These are phyloP conservation scores for Clonostachys sp. DNA, from an alignment of 2,329 filamentous ascomycete species.

Conservation along the genomic window DNA sequence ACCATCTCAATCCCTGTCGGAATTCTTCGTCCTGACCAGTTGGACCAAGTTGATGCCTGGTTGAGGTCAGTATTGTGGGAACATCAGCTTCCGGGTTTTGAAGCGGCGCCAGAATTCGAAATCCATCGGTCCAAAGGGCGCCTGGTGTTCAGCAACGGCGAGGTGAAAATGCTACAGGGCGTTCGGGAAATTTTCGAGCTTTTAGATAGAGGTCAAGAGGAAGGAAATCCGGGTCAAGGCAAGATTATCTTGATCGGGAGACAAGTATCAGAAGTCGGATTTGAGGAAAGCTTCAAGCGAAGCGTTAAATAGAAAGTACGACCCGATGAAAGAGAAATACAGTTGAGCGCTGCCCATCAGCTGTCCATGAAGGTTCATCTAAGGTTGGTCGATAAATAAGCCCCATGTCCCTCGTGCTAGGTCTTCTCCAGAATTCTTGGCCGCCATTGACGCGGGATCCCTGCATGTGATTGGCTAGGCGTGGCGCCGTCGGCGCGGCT, in stretches of 20 bases:
- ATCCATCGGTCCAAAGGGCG: constrained; percentile 87
- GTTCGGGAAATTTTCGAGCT: constrained; percentile 94
- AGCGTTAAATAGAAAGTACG: constrained; percentile 10
- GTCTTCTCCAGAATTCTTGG: constrained; percentile 11
- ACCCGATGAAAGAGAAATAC: background rate
- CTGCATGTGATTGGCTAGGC: constrained; percentile 16
- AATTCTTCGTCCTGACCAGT: constrained; percentile 47
- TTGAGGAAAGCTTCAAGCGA: constrained; percentile 38
- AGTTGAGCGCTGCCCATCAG: no score
- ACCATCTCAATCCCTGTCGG: constrained; percentile 72
- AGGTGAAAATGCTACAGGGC: constrained; percentile 77
- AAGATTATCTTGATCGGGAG: constrained; percentile 64
- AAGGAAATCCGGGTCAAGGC: constrained; percentile 26
- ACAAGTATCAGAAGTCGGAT: constrained; percentile 43
- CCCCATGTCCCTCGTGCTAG: background rate
- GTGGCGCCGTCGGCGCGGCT: constrained; percentile 21
- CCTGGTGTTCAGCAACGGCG: constrained; percentile 59
- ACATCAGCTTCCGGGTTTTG: constrained; percentile 46
- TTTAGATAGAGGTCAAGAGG: constrained; percentile 51
- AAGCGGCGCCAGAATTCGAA: constrained; percentile 52
- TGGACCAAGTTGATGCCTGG: constrained; percentile 72
- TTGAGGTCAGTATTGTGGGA: constrained; percentile 85
- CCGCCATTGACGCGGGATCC: background rate
- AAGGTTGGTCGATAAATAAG: background rate
- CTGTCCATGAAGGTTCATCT: no score